phyloP scores from a whole-genome alignment of 1,284 basidiomycete genomes.

The Leccinum subrobustum region DNA sequence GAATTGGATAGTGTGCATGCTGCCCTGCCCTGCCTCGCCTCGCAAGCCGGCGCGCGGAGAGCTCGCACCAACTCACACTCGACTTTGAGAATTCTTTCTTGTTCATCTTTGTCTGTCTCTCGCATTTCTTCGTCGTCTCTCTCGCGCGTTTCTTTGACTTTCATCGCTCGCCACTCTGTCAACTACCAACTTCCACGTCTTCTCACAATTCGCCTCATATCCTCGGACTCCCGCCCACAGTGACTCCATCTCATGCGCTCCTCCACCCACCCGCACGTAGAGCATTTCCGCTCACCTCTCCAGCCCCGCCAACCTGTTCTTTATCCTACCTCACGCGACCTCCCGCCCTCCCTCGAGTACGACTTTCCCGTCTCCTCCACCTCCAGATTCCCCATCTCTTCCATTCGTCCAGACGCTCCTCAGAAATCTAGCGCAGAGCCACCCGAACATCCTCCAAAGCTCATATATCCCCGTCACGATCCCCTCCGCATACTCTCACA shows the following conservation, averaged over 20 bases:
- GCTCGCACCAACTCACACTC: constrained; percentile 13
- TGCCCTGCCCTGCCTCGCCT: constrained; percentile 30
- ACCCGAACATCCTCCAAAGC: constrained; percentile 26
- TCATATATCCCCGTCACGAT: constrained; percentile 33
- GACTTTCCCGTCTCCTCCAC: constrained; percentile 21
- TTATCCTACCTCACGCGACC: constrained; percentile 15
- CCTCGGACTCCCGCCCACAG: constrained; percentile 15
- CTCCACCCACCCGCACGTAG: background rate
- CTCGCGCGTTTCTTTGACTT: background rate
- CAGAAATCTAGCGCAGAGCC: constrained; percentile 19
- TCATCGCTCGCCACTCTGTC: background rate
- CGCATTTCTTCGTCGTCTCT: background rate
- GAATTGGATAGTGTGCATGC: constrained; percentile 29
- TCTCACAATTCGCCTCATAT: constrained; percentile 14
- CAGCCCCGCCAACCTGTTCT: constrained; percentile 15
- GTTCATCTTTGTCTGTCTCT: background rate
- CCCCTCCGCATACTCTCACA: constrained; percentile 33
- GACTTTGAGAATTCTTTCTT: background rate
- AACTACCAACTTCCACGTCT: background rate
- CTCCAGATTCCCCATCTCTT: constrained; percentile 33
- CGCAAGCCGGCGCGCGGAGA: constrained; percentile 30
- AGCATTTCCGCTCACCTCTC: constrained; percentile 13
- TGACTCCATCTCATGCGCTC: constrained; percentile 16
- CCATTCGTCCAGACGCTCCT: constrained; percentile 30
- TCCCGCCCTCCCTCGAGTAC: constrained; percentile 16